These are phyloP conservation scores for Serendipita sp. DNA, from an alignment of 768 basidiomycete genomes.

Conservation along the genomic window DNA sequence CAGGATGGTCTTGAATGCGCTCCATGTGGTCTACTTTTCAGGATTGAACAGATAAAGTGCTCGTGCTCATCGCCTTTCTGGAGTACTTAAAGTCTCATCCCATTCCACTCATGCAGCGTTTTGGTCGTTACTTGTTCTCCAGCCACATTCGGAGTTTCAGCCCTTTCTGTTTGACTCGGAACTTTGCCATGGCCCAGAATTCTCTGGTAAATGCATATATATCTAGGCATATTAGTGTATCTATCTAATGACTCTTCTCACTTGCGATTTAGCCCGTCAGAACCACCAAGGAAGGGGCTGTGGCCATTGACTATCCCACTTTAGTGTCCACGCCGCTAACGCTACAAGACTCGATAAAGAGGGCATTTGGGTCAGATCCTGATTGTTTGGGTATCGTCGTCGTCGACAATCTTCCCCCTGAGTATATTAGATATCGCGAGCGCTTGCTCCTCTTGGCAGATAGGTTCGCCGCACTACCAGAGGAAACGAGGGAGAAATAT, in stretches of 20 bases:
- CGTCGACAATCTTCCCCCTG: constrained; percentile 60
- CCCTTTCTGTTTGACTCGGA: neutral
- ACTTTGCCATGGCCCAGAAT: neutral
- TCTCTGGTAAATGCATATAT: neutral
- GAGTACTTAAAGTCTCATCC: too few relatives aligned
- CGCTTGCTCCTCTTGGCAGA: constrained; percentile 60
- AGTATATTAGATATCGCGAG: constrained; percentile 48
- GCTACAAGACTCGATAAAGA: constrained; percentile 40
- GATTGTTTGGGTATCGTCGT: constrained; percentile 67
- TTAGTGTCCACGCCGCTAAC: constrained; percentile 38
- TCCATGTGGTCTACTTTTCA: neutral
- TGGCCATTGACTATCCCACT: constrained; percentile 46
- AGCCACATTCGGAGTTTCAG: neutral
- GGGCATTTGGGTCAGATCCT: constrained; percentile 69
- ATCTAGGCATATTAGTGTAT: neutral
- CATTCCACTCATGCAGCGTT: neutral
- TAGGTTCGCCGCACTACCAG: constrained; percentile 57
- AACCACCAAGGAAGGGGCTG: constrained; percentile 27
- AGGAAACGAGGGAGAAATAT: constrained; percentile 52
- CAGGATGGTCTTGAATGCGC: neutral
- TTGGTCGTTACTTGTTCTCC: neutral
- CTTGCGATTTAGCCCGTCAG: neutral
- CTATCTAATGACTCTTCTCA: neutral
- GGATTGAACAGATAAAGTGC: too few relatives aligned
- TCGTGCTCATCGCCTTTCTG: too few relatives aligned